Conservation (phyloP, 2,329 filamentous ascomycete genomes). For the Colletotrichum siamense region DNA sequence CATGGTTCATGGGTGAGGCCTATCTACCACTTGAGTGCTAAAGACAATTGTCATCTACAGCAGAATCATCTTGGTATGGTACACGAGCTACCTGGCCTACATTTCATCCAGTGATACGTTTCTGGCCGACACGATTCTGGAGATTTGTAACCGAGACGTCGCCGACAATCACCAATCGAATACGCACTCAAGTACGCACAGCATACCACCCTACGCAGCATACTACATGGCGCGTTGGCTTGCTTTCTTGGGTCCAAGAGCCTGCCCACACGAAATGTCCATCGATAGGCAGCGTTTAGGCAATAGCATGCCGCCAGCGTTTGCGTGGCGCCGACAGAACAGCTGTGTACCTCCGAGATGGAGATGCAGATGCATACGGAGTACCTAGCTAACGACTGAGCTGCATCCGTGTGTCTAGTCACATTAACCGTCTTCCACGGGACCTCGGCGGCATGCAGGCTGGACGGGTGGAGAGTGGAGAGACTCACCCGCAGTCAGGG, state of each 20-base stretch:
- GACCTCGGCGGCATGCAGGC: slow-evolving; percentile 18
- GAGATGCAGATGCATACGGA: neutral
- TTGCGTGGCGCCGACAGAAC: neutral
- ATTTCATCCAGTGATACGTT: neutral
- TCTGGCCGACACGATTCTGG: neutral
- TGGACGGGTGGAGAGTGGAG: slow-evolving; percentile 9
- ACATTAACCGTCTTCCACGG: slow-evolving; percentile 16
- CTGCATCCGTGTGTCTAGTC: neutral
- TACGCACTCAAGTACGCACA: neutral
- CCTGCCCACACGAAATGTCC: neutral
- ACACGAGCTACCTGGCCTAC: neutral
- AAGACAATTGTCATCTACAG: neutral
- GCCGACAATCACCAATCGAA: neutral
- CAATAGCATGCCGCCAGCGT: neutral
- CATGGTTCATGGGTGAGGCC: neutral
- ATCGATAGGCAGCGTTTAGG: neutral
- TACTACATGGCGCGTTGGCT: neutral
- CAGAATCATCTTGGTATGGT: neutral
- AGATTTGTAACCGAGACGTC: neutral
- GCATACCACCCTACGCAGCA: neutral
- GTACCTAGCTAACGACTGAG: neutral
- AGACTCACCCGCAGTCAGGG: neutral
- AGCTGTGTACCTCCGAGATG: neutral
- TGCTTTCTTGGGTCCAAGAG: neutral
- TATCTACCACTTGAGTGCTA: neutral